Evolutionary conservation across 208 protist species (phyloP).

Genomic region (Crithidia fasciculata): DNA sequence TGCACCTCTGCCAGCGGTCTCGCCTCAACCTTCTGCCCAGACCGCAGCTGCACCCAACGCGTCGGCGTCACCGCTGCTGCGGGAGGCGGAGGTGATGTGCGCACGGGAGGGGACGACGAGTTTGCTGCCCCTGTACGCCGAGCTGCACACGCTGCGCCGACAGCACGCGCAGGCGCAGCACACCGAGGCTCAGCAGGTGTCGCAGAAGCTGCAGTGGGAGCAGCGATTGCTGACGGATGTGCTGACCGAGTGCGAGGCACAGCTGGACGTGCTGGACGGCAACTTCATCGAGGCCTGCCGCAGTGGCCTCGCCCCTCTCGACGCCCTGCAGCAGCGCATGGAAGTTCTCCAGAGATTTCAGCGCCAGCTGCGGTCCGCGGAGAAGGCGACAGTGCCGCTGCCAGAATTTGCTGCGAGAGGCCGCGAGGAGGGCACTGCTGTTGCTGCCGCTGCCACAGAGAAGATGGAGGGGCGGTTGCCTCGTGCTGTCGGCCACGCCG

Average conservation of each 20-base stretch:
- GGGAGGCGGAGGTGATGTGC: slow-evolving; percentile 51
- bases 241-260: slow-evolving; percentile 33
- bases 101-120: slow-evolving; percentile 43
- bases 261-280: slow-evolving; percentile 22
- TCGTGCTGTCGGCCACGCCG: slow-evolving; percentile 16
- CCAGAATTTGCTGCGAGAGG: not conserved
- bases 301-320: slow-evolving; percentile 9
- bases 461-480: not conserved
- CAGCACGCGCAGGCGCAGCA: slow-evolving; percentile 21
- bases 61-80: slow-evolving; percentile 13
- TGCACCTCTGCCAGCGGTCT: not conserved
- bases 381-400: not conserved
- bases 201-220: slow-evolving; percentile 36
- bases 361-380: slow-evolving; percentile 6
- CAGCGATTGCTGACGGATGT: slow-evolving; percentile 28
- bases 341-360: slow-evolving; percentile 12
- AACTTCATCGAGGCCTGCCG: slow-evolving; percentile 28
- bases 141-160: slow-evolving; percentile 52
- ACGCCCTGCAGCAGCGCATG: slow-evolving; percentile 32
- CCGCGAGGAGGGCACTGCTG: too few species aligned
- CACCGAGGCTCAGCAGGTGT: slow-evolving; percentile 19
- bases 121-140: slow-evolving; percentile 59
- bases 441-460: not conserved
- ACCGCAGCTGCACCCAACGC: not conserved
- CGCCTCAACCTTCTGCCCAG: not conserved